Percentiles rank a stretch among this genome's conserved stretches.
phyloP scores from a whole-genome alignment of 192 early-diverging fungal species.

The Coemansia sp. region DNA sequence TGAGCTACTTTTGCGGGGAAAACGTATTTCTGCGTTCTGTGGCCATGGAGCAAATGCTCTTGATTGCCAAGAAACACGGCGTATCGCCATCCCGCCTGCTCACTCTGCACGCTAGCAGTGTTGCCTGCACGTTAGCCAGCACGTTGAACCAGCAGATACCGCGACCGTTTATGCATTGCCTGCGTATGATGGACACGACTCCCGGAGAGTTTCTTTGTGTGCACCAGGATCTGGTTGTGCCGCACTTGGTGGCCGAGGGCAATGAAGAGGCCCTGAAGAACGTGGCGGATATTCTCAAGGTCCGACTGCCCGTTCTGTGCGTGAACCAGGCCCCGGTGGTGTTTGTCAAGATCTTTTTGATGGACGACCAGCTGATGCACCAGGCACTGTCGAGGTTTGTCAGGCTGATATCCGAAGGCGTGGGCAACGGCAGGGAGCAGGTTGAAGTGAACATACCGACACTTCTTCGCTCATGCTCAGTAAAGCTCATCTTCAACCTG shows the following conservation, averaged over 20 bases:
- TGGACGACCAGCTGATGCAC: conserved; percentile 53
- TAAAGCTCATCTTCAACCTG: conserved; percentile 46
- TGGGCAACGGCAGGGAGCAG: conserved; percentile 16
- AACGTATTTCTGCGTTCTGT: conserved; percentile 48
- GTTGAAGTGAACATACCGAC: conserved; percentile 41
- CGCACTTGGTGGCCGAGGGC: conserved; percentile 22
- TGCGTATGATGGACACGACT: conserved; percentile 32
- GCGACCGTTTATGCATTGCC: conserved; percentile 31
- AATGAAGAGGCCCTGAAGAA: conserved; percentile 25
- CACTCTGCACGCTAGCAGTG: conserved; percentile 12
- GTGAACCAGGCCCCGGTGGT: conserved; percentile 44
- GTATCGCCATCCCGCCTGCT: conserved; percentile 26
- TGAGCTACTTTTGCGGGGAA: conserved; percentile 28
- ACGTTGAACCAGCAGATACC: conserved; percentile 11
- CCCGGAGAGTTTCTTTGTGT: conserved; percentile 19
- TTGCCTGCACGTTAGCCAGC: conserved; percentile 27
- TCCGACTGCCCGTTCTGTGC: conserved; percentile 42
- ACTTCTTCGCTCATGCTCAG: conserved; percentile 43
- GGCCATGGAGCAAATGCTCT: conserved; percentile 48
- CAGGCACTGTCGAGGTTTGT: conserved; percentile 43
- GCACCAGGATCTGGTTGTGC: conserved; percentile 29
- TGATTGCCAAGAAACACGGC: conserved; percentile 21
- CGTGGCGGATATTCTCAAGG: conserved; percentile 31
- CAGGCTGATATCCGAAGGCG: conserved; percentile 34
- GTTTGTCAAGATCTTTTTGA: conserved; percentile 47